phyloP scores from a whole-genome alignment of 179 eudicot genomes.

The Carnegiea gigantea region DNA sequence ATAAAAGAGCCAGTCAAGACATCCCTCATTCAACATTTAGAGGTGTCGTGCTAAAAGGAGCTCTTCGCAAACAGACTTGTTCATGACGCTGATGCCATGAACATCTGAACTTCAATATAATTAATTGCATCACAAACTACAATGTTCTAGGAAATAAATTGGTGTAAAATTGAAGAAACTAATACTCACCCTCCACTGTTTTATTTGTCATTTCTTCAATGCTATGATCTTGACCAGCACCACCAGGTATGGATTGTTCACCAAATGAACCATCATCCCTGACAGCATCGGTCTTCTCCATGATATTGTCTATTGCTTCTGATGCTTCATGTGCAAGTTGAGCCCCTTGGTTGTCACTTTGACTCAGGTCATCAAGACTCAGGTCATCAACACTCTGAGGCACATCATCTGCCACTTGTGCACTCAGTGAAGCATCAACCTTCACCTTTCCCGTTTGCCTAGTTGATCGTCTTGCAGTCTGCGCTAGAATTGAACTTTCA shows the following conservation, averaged over 20 bases:
- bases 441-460: slow-evolving; percentile 10
- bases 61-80: background rate
- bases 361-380: background rate
- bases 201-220: slow-evolving; percentile 8
- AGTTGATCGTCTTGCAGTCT: slow-evolving; percentile 3
- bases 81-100: background rate
- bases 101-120: background rate
- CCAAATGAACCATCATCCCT: background rate
- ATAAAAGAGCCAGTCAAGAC: background rate
- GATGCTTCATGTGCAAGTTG: background rate
- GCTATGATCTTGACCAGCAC: background rate
- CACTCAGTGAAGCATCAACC: slow-evolving; percentile 5
- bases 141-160: background rate
- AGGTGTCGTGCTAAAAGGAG: background rate
- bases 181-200: slow-evolving; percentile 19
- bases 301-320: background rate
- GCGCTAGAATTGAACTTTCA: background rate
- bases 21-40: background rate
- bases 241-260: background rate
- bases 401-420: slow-evolving; percentile 10
- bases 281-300: slow-evolving; percentile 7
- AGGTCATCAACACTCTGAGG: background rate
- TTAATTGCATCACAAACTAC: background rate
- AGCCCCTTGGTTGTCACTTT: background rate
- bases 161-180: background rate